Percentiles rank a stretch among this genome's conserved stretches.
Conservation (phyloP, 345 rosid genomes). For the Melaleuca alternifolia region DNA sequence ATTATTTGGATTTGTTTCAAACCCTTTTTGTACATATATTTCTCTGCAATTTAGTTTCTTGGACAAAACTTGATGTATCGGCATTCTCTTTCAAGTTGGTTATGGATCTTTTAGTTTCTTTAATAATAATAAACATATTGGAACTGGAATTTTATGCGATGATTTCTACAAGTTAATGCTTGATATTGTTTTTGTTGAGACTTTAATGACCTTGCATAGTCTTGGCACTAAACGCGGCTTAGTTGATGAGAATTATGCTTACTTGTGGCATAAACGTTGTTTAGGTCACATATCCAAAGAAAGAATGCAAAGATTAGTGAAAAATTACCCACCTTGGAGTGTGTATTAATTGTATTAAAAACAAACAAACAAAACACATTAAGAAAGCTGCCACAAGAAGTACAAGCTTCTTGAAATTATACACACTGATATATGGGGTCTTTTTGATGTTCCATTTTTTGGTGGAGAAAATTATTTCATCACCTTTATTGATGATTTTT, state of each 20-base stretch:
- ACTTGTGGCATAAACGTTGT: neutral
- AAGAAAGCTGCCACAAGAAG: neutral
- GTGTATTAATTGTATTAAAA: constrained; percentile 1
- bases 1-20: too few relatives aligned
- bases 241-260: neutral
- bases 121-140: neutral
- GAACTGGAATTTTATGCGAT: constrained; percentile 3
- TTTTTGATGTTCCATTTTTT: neutral
- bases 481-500: constrained; percentile 5
- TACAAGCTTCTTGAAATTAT: neutral
- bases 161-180: neutral
- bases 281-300: neutral
- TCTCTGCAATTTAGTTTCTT: too few relatives aligned
- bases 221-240: neutral
- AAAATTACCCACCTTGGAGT: neutral
- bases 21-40: too few relatives aligned
- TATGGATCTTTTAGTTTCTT: constrained; percentile 1
- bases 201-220: neutral
- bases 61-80: constrained; percentile 2
- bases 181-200: neutral
- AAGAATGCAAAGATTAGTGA: neutral
- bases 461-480: neutral
- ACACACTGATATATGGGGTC: neutral
- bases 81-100: constrained; percentile 1
- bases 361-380: neutral